phyloP scores from a whole-genome alignment of 2,329 filamentous ascomycete genomes.

The Stemphylium vesicarium region DNA sequence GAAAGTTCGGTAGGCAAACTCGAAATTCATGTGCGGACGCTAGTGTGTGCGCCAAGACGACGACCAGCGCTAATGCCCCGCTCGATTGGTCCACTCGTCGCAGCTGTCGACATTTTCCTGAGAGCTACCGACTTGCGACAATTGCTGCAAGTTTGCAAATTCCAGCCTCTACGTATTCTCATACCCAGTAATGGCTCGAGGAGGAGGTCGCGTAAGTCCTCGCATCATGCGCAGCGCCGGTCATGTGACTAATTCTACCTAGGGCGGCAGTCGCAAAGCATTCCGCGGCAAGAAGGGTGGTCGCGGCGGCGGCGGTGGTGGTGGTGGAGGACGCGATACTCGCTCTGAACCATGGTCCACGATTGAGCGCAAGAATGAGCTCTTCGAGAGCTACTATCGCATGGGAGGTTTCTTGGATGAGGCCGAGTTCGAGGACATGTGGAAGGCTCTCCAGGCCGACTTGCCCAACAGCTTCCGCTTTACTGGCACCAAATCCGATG shows the following conservation, averaged over 20 bases:
- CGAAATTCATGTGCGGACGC: slow-evolving; percentile 38
- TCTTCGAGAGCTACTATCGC: slow-evolving; percentile 84
- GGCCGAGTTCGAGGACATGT: slow-evolving; percentile 80
- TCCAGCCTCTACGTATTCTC: slow-evolving; percentile 1
- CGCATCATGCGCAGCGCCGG: background rate
- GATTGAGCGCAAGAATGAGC: slow-evolving; percentile 79
- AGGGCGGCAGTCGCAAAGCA: slow-evolving; percentile 40
- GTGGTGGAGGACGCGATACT: slow-evolving; percentile 36
- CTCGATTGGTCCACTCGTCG: slow-evolving; percentile 14
- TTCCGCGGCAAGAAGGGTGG: slow-evolving; percentile 40
- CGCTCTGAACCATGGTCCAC: slow-evolving; percentile 54
- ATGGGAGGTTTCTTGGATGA: slow-evolving; percentile 74
- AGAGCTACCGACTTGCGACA: slow-evolving; percentile 32
- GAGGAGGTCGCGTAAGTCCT: slow-evolving; percentile 35
- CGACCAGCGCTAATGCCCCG: slow-evolving; percentile 9
- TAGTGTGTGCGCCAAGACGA: slow-evolving; percentile 33
- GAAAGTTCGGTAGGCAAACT: slow-evolving; percentile 19
- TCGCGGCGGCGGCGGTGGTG: slow-evolving; percentile 38
- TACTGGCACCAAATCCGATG: slow-evolving; percentile 93
- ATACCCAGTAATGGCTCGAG: slow-evolving; percentile 36
- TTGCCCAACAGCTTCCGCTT: slow-evolving; percentile 98
- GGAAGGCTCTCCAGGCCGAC: slow-evolving; percentile 81
- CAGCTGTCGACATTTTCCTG: slow-evolving; percentile 36
- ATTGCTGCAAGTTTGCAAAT: slow-evolving; percentile 18
- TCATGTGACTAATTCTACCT: slow-evolving; percentile 17